Percentiles rank a stretch among this genome's conserved stretches.
These are phyloP conservation scores for Macrolepiota fuliginosa DNA, from an alignment of 768 basidiomycete species.

Conservation along the genomic window DNA sequence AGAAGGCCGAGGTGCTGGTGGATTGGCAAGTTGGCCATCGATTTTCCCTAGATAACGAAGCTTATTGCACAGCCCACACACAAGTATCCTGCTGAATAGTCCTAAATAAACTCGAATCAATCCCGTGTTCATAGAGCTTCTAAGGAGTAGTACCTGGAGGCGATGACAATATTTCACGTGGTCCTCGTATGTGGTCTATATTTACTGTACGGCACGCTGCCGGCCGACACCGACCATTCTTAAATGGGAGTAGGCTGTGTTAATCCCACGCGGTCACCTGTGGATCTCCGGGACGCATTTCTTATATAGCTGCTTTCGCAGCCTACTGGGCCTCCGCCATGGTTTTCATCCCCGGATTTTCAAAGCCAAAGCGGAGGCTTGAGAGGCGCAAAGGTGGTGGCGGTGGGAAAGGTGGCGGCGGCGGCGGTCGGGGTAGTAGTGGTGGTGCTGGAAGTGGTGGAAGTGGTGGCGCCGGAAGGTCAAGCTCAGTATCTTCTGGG, in stretches of 20 bases:
- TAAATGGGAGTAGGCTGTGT: neutral
- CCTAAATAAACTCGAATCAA: too few species aligned
- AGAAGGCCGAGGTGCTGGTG: too few species aligned
- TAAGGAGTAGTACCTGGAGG: too few species aligned
- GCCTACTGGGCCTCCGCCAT: neutral
- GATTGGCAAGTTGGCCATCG: neutral
- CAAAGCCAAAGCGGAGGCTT: slow-evolving; percentile 19
- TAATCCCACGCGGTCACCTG: neutral
- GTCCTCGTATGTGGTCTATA: too few species aligned
- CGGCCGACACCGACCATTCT: neutral
- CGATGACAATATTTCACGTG: too few species aligned
- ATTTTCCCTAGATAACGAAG: neutral
- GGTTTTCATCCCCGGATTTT: slow-evolving; percentile 28
- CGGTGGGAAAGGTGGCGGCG: slow-evolving; percentile 18
- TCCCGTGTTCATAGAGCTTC: too few species aligned
- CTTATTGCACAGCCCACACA: neutral
- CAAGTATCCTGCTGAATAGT: too few species aligned
- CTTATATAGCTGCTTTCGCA: neutral
- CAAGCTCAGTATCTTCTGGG: slow-evolving; percentile 16
- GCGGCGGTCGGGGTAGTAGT: slow-evolving; percentile 14
- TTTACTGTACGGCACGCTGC: too few species aligned
- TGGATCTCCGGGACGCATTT: neutral
- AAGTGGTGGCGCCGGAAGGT: slow-evolving; percentile 13
- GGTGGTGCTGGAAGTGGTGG: slow-evolving; percentile 12
- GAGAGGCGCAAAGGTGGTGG: slow-evolving; percentile 28